phyloP scores from a whole-genome alignment of 2,329 filamentous ascomycete genomes.

The Ascomycota sp. region DNA sequence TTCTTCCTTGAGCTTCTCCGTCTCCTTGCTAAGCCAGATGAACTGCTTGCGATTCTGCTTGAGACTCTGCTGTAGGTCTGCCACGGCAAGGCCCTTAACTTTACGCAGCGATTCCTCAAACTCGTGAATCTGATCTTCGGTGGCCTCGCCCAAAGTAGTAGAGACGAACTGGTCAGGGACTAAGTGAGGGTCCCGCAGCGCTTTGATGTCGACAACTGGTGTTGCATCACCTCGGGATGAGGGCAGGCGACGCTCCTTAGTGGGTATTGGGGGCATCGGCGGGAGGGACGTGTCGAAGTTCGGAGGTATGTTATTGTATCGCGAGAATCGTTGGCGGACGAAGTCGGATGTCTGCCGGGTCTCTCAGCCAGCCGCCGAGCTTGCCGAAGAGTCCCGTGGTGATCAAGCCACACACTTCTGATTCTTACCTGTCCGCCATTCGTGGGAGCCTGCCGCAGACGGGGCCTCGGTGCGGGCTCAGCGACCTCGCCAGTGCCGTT shows the following conservation, averaged over 20 bases:
- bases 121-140: constrained; percentile 67
- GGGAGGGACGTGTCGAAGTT: constrained; percentile 43
- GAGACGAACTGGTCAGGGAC: constrained; percentile 62
- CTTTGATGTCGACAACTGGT: constrained; percentile 54
- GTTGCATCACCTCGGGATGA: constrained; percentile 31
- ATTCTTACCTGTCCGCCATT: constrained; percentile 33
- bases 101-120: constrained; percentile 60
- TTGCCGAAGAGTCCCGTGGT: neutral
- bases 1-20: constrained; percentile 89
- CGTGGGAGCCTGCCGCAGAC: constrained; percentile 25
- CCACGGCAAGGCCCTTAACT: constrained; percentile 56
- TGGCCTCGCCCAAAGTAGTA: constrained; percentile 59
- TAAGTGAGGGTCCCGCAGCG: constrained; percentile 60
- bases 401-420: neutral
- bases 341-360: constrained; percentile 46
- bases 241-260: constrained; percentile 27
- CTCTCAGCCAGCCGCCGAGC: constrained; percentile 4
- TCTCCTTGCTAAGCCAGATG: constrained; percentile 98
- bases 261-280: constrained; percentile 49
- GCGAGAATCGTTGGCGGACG: constrained; percentile 85
- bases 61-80: constrained; percentile 82
- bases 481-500: constrained; percentile 9
- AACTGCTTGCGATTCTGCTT: constrained; percentile 96
- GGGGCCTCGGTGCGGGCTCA: constrained; percentile 16
- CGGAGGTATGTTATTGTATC: constrained; percentile 60